These are phyloP conservation scores for Neurospora sp. DNA, from an alignment of 495 filamentous ascomycete species.

Conservation along the genomic window DNA sequence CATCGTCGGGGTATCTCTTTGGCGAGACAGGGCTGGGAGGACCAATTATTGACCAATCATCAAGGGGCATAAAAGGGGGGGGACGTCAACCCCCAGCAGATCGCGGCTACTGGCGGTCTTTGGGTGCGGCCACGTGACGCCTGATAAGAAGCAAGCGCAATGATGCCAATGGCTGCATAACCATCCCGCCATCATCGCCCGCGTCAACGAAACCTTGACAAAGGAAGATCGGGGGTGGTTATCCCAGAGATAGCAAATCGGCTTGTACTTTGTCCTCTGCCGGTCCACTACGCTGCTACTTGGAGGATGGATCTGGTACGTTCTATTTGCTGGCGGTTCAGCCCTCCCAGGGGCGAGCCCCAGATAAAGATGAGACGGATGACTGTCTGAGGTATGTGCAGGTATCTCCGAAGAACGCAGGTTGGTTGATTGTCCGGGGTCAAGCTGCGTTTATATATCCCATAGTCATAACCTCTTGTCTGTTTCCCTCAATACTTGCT, in stretches of 20 bases:
- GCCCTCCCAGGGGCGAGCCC: background rate
- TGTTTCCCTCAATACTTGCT: background rate
- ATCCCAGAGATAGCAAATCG: slow-evolving; percentile 7
- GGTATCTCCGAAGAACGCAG: background rate
- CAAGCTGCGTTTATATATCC: background rate
- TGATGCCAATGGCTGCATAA: background rate
- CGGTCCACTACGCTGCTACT: background rate
- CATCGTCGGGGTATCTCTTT: background rate
- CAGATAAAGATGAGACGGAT: background rate
- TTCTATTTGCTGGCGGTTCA: background rate
- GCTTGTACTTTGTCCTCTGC: background rate
- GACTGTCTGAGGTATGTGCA: background rate
- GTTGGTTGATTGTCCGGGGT: background rate
- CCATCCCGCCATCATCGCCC: slow-evolving; percentile 21
- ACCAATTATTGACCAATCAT: slow-evolving; percentile 3
- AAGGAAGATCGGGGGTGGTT: slow-evolving; percentile 6
- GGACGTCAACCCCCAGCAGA: slow-evolving; percentile 4
- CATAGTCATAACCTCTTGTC: background rate
- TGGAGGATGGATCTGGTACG: slow-evolving; percentile 8
- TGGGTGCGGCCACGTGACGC: slow-evolving; percentile 12
- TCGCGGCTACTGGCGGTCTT: slow-evolving; percentile 24
- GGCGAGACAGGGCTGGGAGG: background rate
- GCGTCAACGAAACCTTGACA: slow-evolving; percentile 18
- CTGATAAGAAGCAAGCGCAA: slow-evolving; percentile 15
- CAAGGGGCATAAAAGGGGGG: slow-evolving; percentile 1